Percentiles rank a stretch among this genome's conserved stretches.
Evolutionary conservation across 2,329 filamentous ascomycete species (phyloP).

Genomic region (Aureobasidium pullulans): DNA sequence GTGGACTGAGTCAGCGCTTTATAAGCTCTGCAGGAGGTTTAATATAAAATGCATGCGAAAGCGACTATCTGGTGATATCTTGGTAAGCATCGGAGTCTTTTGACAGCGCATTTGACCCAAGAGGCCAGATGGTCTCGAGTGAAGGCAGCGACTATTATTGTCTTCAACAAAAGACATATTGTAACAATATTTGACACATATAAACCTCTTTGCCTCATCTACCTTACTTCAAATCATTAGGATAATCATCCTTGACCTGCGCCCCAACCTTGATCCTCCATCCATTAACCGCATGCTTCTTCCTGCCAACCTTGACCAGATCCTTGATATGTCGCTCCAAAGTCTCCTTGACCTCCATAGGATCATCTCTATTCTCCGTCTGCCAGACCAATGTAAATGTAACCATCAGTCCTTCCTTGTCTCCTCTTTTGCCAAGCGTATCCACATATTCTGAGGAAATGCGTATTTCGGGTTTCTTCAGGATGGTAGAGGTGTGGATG

Average conservation of each 20-base stretch:
- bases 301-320: slow-evolving; percentile 48
- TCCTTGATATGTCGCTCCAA: slow-evolving; percentile 31
- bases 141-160: no score
- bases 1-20: no score
- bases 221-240: not conserved
- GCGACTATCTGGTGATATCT: no score
- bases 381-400: slow-evolving; percentile 2
- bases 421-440: slow-evolving; percentile 4
- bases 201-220: no score
- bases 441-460: slow-evolving; percentile 13
- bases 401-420: slow-evolving; percentile 6
- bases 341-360: slow-evolving; percentile 21
- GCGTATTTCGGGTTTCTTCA: slow-evolving; percentile 11
- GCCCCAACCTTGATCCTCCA: slow-evolving; percentile 27
- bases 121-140: no score
- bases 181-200: no score
- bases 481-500: not conserved
- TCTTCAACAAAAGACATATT: no score
- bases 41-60: no score
- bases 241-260: slow-evolving; percentile 9
- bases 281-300: slow-evolving; percentile 42
- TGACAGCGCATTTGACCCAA: no score
- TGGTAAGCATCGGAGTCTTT: no score
- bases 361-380: slow-evolving; percentile 1
- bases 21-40: no score